Evolutionary conservation across 805 yeast genomes (phyloP).

Genomic region (Starmerella sirachaensis): DNA sequence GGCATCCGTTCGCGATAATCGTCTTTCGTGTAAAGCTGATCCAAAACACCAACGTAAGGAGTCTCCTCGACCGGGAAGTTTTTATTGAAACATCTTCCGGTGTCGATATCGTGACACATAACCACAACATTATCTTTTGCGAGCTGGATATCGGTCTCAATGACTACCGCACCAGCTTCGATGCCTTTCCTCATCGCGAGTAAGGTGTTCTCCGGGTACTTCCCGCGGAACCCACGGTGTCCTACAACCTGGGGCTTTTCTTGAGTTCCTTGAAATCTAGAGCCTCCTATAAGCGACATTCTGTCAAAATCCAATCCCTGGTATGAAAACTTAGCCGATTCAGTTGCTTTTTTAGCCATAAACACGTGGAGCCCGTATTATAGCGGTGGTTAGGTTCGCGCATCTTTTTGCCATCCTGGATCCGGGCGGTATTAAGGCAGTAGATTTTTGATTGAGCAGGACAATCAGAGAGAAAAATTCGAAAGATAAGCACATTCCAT

Average conservation of each 20-base stretch:
- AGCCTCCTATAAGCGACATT: slow-evolving; percentile 18
- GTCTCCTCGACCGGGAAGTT: slow-evolving; percentile 32
- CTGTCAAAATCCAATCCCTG: background rate
- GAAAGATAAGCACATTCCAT: no score
- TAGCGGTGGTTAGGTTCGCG: no score
- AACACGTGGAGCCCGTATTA: background rate
- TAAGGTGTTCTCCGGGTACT: slow-evolving; percentile 38
- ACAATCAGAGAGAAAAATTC: no score
- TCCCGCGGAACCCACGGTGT: slow-evolving; percentile 29
- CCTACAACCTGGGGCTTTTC: slow-evolving; percentile 25
- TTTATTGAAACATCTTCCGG: slow-evolving; percentile 39
- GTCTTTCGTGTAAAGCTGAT: slow-evolving; percentile 28
- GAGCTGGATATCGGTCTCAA: slow-evolving; percentile 48
- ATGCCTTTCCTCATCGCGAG: slow-evolving; percentile 38
- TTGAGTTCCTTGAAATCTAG: slow-evolving; percentile 18
- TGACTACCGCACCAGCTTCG: slow-evolving; percentile 35
- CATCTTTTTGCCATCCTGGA: no score
- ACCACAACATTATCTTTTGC: slow-evolving; percentile 43
- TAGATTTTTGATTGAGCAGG: no score
- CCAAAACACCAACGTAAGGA: slow-evolving; percentile 30
- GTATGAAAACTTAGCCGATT: background rate
- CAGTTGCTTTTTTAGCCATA: background rate
- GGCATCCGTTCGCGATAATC: slow-evolving; percentile 32
- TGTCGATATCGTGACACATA: slow-evolving; percentile 41
- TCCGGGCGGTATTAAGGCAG: no score